Conservation (phyloP, 1,139 yeast species). For the Pichia sp. region DNA sequence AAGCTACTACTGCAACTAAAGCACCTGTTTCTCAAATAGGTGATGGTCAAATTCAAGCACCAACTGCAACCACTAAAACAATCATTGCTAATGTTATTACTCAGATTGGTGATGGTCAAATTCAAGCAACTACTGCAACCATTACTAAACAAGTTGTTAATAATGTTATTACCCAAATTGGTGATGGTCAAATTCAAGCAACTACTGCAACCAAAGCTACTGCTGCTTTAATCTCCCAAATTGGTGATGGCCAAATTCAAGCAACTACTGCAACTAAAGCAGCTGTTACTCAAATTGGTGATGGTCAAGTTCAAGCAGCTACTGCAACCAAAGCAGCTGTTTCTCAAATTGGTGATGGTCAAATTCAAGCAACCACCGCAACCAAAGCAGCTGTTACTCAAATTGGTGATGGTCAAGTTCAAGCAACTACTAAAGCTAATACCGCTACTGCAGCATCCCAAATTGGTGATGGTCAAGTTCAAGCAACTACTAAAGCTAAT, state of each 20-base stretch:
- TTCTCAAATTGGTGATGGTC: constrained; percentile 42
- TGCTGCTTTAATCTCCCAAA: constrained; percentile 34
- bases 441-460: constrained; percentile 29
- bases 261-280: constrained; percentile 28
- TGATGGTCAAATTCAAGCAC: neutral
- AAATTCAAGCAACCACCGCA: constrained; percentile 35
- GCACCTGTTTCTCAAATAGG: neutral
- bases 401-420: constrained; percentile 42
- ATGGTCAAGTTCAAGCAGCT: constrained; percentile 41
- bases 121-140: constrained; percentile 30
- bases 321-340: constrained; percentile 30
- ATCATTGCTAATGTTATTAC: constrained; percentile 25
- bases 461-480: constrained; percentile 42
- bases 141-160: constrained; percentile 23
- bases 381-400: constrained; percentile 30
- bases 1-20: constrained; percentile 26
- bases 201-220: constrained; percentile 23
- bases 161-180: neutral
- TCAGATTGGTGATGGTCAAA: constrained; percentile 34
- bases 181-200: constrained; percentile 2
- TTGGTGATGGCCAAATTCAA: constrained; percentile 35
- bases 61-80: neutral
- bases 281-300: constrained; percentile 37
- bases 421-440: constrained; percentile 27
- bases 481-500: constrained; percentile 25